phyloP scores from a whole-genome alignment of 257 asterid genomes.

The Capsicum rhomboideum region DNA sequence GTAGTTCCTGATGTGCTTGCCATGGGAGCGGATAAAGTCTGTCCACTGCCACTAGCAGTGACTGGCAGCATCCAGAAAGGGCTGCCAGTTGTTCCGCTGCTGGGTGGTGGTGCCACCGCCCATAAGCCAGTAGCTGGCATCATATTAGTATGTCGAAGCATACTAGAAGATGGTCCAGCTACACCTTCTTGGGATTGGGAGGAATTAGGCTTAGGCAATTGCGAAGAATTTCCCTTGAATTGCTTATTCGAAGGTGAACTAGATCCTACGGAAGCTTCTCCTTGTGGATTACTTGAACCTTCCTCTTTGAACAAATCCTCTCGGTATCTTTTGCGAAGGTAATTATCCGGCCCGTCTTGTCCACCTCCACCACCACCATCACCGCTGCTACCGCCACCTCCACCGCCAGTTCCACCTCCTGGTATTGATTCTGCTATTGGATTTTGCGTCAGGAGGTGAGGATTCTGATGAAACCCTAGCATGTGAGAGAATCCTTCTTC shows the following conservation, averaged over 20 bases:
- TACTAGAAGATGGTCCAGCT: conserved; percentile 23
- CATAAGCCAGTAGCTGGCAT: conserved; percentile 49
- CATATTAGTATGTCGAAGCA: conserved; percentile 33
- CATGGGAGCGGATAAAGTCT: conserved; percentile 4
- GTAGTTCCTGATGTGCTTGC: conserved; percentile 11
- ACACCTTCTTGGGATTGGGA: conserved; percentile 17
- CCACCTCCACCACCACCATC: conserved; percentile 22
- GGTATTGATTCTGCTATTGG: conserved; percentile 30
- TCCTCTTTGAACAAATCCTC: conserved; percentile 66
- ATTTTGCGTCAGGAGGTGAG: conserved; percentile 30
- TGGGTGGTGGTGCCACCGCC: conserved; percentile 32
- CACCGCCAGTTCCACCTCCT: conserved; percentile 23
- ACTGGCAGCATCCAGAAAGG: conserved; percentile 62
- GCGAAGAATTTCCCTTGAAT: conserved; percentile 18
- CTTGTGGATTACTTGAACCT: conserved; percentile 22
- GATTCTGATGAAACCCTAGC: conserved; percentile 58
- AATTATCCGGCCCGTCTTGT: conserved; percentile 40
- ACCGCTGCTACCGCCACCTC: conserved; percentile 24
- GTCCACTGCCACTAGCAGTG: conserved; percentile 6
- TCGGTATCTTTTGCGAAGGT: conserved; percentile 55
- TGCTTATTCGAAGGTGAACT: conserved; percentile 53
- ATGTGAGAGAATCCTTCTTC: conserved; percentile 57
- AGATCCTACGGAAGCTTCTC: conserved; percentile 28
- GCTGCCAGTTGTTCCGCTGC: conserved; percentile 11
- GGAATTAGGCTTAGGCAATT: conserved; percentile 14